Conservation (phyloP, 495 filamentous ascomycete species). For the Hypoxylon trugodes region DNA sequence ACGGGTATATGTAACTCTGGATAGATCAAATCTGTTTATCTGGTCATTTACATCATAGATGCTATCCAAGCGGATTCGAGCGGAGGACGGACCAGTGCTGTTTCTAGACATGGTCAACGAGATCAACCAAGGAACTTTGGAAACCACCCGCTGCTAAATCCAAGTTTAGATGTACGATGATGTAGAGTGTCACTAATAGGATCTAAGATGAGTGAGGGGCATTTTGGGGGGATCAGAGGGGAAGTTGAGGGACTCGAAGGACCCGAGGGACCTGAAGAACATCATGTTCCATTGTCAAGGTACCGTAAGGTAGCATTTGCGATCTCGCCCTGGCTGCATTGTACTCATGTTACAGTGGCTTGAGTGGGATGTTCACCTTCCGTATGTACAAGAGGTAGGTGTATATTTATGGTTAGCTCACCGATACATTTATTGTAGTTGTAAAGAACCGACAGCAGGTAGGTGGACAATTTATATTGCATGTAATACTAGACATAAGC, state of each 20-base stretch:
- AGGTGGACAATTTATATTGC: too few species aligned
- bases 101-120: constrained; percentile 23
- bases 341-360: constrained; percentile 27
- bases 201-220: constrained; percentile 29
- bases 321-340: constrained; percentile 27
- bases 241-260: constrained; percentile 15
- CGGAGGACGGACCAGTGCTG: constrained; percentile 15
- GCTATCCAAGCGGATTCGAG: not conserved
- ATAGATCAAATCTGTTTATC: constrained; percentile 5
- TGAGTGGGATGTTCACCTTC: constrained; percentile 15
- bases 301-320: constrained; percentile 35
- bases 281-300: constrained; percentile 24
- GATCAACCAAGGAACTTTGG: constrained; percentile 13
- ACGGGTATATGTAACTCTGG: constrained; percentile 24
- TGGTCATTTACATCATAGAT: constrained; percentile 16
- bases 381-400: too few species aligned
- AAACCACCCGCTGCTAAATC: constrained; percentile 16
- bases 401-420: constrained; percentile 10
- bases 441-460: too few species aligned
- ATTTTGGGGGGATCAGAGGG: too few species aligned
- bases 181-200: constrained; percentile 22
- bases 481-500: too few species aligned
- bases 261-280: too few species aligned
- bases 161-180: constrained; percentile 32
- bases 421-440: too few species aligned